These are phyloP conservation scores for Shiraia bambusicola DNA, from an alignment of 2,329 filamentous ascomycete genomes.

Conservation along the genomic window DNA sequence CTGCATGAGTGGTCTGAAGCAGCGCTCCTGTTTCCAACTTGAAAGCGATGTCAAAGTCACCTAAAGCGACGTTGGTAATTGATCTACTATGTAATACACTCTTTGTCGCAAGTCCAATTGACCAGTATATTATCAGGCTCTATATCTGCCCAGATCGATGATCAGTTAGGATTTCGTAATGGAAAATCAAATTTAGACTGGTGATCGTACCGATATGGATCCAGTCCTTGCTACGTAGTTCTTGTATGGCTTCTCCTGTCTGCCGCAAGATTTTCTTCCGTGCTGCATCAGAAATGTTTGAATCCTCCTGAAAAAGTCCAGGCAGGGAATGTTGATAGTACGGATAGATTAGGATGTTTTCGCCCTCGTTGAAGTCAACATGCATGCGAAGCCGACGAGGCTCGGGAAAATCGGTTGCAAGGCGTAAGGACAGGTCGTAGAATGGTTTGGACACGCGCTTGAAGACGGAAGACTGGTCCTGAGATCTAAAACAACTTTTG, in stretches of 20 bases:
- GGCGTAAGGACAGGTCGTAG: conserved; percentile 36
- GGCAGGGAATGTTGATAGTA: conserved; percentile 41
- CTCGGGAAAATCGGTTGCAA: conserved; percentile 36
- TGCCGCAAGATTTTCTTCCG: conserved; percentile 39
- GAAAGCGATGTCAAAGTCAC: conserved; percentile 43
- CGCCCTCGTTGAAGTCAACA: conserved; percentile 39
- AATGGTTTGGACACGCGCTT: conserved; percentile 37
- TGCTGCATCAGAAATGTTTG: conserved; percentile 30
- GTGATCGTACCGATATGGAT: conserved; percentile 37
- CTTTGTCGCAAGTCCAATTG: conserved; percentile 38
- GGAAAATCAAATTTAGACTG: conserved; percentile 10
- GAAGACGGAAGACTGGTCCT: conserved; percentile 34
- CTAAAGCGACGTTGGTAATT: conserved; percentile 38
- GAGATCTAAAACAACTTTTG: conserved; percentile 24
- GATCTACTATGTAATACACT: conserved; percentile 35
- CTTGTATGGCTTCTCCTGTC: conserved; percentile 39
- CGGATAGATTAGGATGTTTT: conserved; percentile 39
- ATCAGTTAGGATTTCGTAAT: conserved; percentile 20
- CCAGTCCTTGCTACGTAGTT: conserved; percentile 43
- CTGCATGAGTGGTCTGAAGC: conserved; percentile 27
- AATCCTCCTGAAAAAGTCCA: conserved; percentile 35
- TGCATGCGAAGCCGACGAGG: conserved; percentile 42
- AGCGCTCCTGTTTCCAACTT: conserved; percentile 31
- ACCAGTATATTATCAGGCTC: conserved; percentile 46
- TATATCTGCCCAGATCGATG: conserved; percentile 37